phyloP scores from a whole-genome alignment of 176 grass and related monocot genomes.

The Ampelocalamus luodianensis region DNA sequence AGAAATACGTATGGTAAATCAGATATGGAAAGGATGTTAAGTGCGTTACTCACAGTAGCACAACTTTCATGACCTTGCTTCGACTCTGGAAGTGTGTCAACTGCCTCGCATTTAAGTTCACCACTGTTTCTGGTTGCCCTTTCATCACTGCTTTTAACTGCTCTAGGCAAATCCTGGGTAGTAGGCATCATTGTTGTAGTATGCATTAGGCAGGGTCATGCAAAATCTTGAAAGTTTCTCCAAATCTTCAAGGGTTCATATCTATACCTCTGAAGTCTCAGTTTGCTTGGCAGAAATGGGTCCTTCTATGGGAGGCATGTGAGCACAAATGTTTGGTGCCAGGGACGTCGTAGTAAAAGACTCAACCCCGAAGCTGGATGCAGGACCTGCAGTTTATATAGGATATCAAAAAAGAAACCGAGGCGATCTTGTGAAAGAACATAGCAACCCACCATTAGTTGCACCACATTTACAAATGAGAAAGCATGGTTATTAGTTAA shows the following conservation, averaged over 20 bases:
- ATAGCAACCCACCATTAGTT: not conserved
- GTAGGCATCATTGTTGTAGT: slow-evolving; percentile 23
- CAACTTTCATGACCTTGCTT: slow-evolving; percentile 49
- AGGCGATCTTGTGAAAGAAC: slow-evolving; percentile 14
- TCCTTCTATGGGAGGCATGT: slow-evolving; percentile 48
- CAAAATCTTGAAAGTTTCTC: slow-evolving; percentile 35
- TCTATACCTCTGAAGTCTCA: slow-evolving; percentile 51
- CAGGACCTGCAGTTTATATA: slow-evolving; percentile 45
- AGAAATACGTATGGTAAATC: slow-evolving; percentile 13
- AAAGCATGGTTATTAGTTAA: not conserved
- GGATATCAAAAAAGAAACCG: not conserved
- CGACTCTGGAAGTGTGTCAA: slow-evolving; percentile 39
- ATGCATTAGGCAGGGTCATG: slow-evolving; percentile 33
- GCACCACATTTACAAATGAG: slow-evolving; percentile 13
- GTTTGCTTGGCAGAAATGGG: slow-evolving; percentile 47
- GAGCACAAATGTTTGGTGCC: slow-evolving; percentile 49
- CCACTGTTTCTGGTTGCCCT: slow-evolving; percentile 35
- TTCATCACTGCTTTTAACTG: slow-evolving; percentile 45
- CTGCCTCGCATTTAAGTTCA: slow-evolving; percentile 39
- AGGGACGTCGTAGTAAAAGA: slow-evolving; percentile 53
- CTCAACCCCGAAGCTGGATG: slow-evolving; percentile 47
- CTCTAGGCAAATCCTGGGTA: slow-evolving; percentile 53
- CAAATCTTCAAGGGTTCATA: slow-evolving; percentile 16
- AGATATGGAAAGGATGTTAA: slow-evolving; percentile 1
- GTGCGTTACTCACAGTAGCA: slow-evolving; percentile 41